These are phyloP conservation scores for Dactylonectria macrodidyma DNA, from an alignment of 2,329 filamentous ascomycete species.

Conservation along the genomic window DNA sequence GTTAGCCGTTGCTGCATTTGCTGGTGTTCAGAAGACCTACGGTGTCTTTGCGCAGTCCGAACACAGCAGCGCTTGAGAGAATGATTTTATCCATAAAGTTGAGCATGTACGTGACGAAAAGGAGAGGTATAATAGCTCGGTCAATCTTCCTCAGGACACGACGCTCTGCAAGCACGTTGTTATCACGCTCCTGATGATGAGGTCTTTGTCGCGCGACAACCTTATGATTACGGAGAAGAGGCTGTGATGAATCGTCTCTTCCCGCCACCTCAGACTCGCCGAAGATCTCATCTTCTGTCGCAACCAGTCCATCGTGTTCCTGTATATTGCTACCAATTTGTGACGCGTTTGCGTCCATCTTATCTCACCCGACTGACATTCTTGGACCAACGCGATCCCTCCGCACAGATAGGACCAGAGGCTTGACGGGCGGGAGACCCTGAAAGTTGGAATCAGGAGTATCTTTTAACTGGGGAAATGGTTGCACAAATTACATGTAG, in stretches of 20 bases:
- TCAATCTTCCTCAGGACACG: slow-evolving; percentile 70
- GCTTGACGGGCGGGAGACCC: too few relatives aligned
- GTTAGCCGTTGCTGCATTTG: neutral
- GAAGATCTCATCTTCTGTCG: neutral
- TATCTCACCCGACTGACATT: neutral
- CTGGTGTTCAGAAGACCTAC: slow-evolving; percentile 36
- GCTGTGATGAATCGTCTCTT: slow-evolving; percentile 1
- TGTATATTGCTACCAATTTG: neutral
- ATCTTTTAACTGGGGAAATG: neutral
- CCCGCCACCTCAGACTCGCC: neutral
- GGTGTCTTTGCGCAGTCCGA: slow-evolving; percentile 67
- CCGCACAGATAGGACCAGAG: neutral
- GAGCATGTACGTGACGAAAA: slow-evolving; percentile 71
- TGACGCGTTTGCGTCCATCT: slow-evolving; percentile 12
- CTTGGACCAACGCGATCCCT: neutral
- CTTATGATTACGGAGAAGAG: slow-evolving; percentile 25
- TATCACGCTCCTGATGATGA: neutral
- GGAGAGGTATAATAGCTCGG: slow-evolving; percentile 66
- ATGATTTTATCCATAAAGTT: slow-evolving; percentile 76
- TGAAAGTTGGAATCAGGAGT: neutral
- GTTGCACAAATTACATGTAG: neutral
- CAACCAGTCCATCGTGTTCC: neutral
- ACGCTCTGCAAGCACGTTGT: slow-evolving; percentile 41
- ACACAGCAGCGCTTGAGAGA: slow-evolving; percentile 69
- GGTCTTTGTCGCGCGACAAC: too few relatives aligned